Conservation (phyloP, 176 grass and related monocot species). For the Oryza coarctata region DNA sequence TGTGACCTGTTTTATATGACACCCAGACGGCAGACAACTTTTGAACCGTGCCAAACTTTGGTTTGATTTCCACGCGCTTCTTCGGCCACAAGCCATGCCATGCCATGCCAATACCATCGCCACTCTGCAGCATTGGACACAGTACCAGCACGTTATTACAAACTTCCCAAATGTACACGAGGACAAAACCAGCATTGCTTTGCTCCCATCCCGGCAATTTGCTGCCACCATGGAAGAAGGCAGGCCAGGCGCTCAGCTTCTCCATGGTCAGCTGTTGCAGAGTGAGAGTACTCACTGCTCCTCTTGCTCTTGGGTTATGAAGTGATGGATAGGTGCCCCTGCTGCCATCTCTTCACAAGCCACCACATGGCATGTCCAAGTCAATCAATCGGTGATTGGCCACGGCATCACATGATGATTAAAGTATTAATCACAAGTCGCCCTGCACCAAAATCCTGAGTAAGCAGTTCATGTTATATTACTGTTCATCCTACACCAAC, state of each 20-base stretch:
- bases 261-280: background rate
- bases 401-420: constrained; percentile 23
- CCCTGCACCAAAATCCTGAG: constrained; percentile 6
- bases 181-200: constrained; percentile 8
- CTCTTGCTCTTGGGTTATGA: background rate
- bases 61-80: background rate
- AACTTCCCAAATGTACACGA: background rate
- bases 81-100: background rate
- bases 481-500: constrained; percentile 1
- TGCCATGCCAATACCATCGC: background rate
- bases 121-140: background rate
- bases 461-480: background rate
- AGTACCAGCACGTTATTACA: background rate
- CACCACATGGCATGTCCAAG: constrained; percentile 44
- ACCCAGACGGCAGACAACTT: background rate
- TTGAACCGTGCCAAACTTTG: background rate
- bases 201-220: background rate
- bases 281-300: background rate
- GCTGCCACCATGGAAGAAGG: constrained; percentile 2
- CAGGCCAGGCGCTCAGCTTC: constrained; percentile 5
- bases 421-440: background rate
- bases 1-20: background rate
- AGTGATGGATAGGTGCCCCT: background rate
- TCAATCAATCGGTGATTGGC: constrained; percentile 31
- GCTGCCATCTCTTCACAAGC: constrained; percentile 30